phyloP scores from a whole-genome alignment of 2,329 filamentous ascomycete species.

The Phaeosphaeria sp. region DNA sequence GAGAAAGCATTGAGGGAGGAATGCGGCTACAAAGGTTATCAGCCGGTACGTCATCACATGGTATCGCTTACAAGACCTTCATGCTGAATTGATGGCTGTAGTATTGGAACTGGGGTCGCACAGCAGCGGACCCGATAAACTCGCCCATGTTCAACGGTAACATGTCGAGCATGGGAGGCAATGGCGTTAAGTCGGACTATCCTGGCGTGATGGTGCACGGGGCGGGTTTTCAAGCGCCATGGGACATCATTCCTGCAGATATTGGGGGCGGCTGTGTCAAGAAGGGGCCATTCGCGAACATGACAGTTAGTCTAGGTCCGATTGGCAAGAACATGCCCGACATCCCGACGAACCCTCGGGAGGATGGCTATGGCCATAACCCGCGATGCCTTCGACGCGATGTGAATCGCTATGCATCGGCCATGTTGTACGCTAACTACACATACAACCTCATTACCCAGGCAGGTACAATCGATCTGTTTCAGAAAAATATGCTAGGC shows the following conservation, averaged over 20 bases:
- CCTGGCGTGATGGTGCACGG: background rate
- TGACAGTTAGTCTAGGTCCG: background rate
- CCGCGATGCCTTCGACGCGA: conserved; percentile 49
- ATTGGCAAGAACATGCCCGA: background rate
- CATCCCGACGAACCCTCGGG: conserved; percentile 34
- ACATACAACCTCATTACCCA: conserved; percentile 30
- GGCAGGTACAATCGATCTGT: conserved; percentile 35
- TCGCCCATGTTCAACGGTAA: conserved; percentile 64
- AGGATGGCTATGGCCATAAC: conserved; percentile 38
- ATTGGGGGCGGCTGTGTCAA: conserved; percentile 62
- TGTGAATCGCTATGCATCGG: conserved; percentile 33
- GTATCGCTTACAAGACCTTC: background rate
- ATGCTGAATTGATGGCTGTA: background rate
- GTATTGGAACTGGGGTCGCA: conserved; percentile 29
- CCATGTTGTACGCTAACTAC: conserved; percentile 31
- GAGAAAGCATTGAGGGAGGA: conserved; percentile 50
- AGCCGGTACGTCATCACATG: conserved; percentile 55
- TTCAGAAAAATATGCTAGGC: conserved; percentile 47
- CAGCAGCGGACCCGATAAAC: conserved; percentile 49
- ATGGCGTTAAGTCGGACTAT: conserved; percentile 45
- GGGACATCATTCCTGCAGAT: conserved; percentile 36
- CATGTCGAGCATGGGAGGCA: conserved; percentile 54
- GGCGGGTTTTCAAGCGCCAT: background rate
- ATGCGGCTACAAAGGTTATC: conserved; percentile 52
- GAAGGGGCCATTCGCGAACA: conserved; percentile 39